phyloP scores from a whole-genome alignment of 2,329 filamentous ascomycete genomes.

The Dactylonectria macrodidyma region DNA sequence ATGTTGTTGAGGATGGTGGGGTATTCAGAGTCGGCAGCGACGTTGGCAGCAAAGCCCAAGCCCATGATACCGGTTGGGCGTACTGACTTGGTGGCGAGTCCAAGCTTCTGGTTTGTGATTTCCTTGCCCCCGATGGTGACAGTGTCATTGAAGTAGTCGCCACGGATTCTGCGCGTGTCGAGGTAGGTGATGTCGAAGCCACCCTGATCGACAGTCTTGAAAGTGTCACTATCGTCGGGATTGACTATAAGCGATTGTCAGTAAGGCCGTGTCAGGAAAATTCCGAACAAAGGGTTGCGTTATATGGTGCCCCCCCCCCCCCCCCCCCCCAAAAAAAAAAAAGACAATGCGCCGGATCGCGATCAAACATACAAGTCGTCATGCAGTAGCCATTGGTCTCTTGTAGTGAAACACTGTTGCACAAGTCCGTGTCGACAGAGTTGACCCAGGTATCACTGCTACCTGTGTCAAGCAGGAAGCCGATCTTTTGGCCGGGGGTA shows the following conservation, averaged over 20 bases:
- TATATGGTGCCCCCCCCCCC: too few relatives aligned
- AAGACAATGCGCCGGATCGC: background rate
- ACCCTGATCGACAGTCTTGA: conserved; percentile 56
- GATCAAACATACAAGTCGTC: conserved; percentile 55
- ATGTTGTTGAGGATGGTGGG: conserved; percentile 77
- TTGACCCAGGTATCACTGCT: conserved; percentile 75
- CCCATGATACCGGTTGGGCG: conserved; percentile 72
- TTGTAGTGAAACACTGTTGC: conserved; percentile 59
- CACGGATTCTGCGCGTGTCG: conserved; percentile 67
- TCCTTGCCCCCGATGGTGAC: conserved; percentile 64
- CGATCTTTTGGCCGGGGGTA: conserved; percentile 69
- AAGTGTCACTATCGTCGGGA: conserved; percentile 63
- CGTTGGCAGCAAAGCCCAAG: conserved; percentile 68
- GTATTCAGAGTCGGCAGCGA: conserved; percentile 61
- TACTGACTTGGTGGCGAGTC: conserved; percentile 64
- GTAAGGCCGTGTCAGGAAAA: conserved; percentile 5
- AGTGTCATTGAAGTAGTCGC: conserved; percentile 72
- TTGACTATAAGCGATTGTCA: conserved; percentile 52
- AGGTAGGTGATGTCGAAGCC: conserved; percentile 75
- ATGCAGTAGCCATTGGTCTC: conserved; percentile 50
- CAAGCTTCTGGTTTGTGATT: conserved; percentile 69
- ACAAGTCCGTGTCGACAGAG: conserved; percentile 73
- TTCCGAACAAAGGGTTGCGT: too few relatives aligned
- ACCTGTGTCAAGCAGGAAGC: conserved; percentile 73
- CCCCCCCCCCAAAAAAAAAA: too few relatives aligned